These are phyloP conservation scores for Vararia minispora DNA, from an alignment of 768 basidiomycete genomes.

Conservation along the genomic window DNA sequence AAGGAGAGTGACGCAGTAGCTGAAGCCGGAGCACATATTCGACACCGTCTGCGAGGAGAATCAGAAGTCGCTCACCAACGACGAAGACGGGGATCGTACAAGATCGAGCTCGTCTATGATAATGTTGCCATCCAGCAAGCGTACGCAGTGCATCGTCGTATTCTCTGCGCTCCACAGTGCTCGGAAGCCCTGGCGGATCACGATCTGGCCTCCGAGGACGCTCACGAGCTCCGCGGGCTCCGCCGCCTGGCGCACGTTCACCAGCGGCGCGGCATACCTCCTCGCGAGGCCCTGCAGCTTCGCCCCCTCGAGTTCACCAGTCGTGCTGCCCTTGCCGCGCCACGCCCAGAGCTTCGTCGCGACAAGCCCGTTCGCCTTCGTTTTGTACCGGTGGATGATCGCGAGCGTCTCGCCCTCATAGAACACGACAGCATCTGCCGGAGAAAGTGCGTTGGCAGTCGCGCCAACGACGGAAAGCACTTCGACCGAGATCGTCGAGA, in stretches of 20 bases:
- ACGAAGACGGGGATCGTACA: slow-evolving; percentile 27
- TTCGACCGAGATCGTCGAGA: slow-evolving; percentile 62
- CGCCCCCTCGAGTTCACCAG: slow-evolving; percentile 49
- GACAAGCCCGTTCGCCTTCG: slow-evolving; percentile 51
- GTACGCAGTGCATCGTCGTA: slow-evolving; percentile 70
- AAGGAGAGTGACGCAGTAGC: slow-evolving; percentile 65
- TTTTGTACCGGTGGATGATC: slow-evolving; percentile 61
- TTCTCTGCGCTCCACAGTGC: slow-evolving; percentile 72
- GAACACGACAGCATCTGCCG: slow-evolving; percentile 42
- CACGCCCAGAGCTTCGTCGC: slow-evolving; percentile 69
- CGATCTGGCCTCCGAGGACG: slow-evolving; percentile 57
- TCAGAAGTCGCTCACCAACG: not conserved
- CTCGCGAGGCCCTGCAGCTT: slow-evolving; percentile 64
- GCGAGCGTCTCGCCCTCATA: slow-evolving; percentile 65
- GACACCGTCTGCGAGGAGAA: slow-evolving; percentile 33
- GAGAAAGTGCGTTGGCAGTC: slow-evolving; percentile 33
- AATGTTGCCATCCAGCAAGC: slow-evolving; percentile 36
- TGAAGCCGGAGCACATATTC: slow-evolving; percentile 78
- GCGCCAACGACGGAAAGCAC: slow-evolving; percentile 47
- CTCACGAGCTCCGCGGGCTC: slow-evolving; percentile 56
- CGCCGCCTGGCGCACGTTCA: slow-evolving; percentile 41
- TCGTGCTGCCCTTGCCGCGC: slow-evolving; percentile 44
- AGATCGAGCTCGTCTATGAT: slow-evolving; percentile 66
- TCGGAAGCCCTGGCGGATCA: slow-evolving; percentile 63
- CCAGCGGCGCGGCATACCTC: slow-evolving; percentile 49